phyloP scores from a whole-genome alignment of 108 stramenopile genomes.

The Discostella pseudostelligera region DNA sequence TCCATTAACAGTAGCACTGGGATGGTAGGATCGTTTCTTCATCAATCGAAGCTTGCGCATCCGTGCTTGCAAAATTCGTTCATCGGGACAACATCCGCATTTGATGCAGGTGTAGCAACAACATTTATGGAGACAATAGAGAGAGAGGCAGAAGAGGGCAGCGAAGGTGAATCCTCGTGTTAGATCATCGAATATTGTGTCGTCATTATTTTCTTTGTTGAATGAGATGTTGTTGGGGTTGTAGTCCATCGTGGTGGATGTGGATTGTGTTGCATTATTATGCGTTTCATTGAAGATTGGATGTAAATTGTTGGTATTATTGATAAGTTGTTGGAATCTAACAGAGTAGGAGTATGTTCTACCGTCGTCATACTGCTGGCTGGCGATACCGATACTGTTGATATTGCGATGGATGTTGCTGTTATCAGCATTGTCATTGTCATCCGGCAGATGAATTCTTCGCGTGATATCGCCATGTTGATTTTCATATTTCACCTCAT shows the following conservation, averaged over 20 bases:
- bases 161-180: constrained; percentile 45
- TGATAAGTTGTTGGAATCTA: not conserved
- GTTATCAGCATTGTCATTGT: too few relatives aligned
- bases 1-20: not conserved
- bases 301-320: not conserved
- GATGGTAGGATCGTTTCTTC: constrained; percentile 29
- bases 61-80: constrained; percentile 36
- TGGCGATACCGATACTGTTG: too few relatives aligned
- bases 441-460: too few relatives aligned
- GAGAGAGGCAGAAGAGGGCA: constrained; percentile 18
- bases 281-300: not conserved
- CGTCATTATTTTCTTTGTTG: constrained; percentile 1
- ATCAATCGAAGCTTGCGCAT: constrained; percentile 23
- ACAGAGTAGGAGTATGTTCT: too few relatives aligned
- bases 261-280: not conserved
- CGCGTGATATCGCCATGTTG: too few relatives aligned
- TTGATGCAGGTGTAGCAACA: constrained; percentile 29
- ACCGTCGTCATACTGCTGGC: too few relatives aligned
- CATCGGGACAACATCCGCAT: constrained; percentile 33
- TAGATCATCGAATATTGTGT: constrained; percentile 46
- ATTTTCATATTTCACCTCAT: too few relatives aligned
- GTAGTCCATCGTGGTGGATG: not conserved
- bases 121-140: constrained; percentile 13
- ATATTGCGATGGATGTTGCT: too few relatives aligned
- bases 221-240: too few relatives aligned